A percentile compares a stretch with the other conserved stretches of the same genome.
These are phyloP conservation scores for Sugiyamaella japonica DNA, from an alignment of 1,139 yeast genomes.

Conservation along the genomic window DNA sequence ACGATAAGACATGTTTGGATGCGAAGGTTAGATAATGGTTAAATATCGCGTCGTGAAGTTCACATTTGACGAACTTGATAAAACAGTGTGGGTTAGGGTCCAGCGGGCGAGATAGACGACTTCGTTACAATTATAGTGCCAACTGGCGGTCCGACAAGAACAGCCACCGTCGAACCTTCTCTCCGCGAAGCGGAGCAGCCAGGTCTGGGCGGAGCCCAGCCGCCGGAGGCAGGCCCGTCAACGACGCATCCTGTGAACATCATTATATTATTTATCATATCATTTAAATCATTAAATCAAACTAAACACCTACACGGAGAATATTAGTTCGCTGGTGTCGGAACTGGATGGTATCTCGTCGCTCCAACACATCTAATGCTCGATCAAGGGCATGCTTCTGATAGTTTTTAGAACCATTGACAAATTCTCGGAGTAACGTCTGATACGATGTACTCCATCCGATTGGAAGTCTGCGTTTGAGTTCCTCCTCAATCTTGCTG, in stretches of 20 bases:
- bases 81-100: no score
- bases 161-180: no score
- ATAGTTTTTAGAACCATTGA: constrained; percentile 57
- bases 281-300: not conserved
- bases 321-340: constrained; percentile 87
- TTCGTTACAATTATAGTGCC: no score
- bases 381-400: constrained; percentile 76
- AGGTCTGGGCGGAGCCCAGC: no score
- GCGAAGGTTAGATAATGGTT: not conserved
- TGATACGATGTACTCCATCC: constrained; percentile 95
- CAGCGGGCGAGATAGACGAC: no score
- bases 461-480: constrained; percentile 87
- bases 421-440: constrained; percentile 82
- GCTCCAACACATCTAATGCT: constrained; percentile 77
- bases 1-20: constrained; percentile 8
- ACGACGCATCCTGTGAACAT: no score
- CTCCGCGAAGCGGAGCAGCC: no score
- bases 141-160: no score
- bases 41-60: not conserved
- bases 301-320: constrained; percentile 67
- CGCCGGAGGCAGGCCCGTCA: no score
- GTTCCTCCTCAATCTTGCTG: constrained; percentile 74
- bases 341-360: constrained; percentile 82
- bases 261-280: not conserved
- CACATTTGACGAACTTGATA: no score